phyloP scores from a whole-genome alignment of 306 rosid genomes.

The Crotalaria pallida region DNA sequence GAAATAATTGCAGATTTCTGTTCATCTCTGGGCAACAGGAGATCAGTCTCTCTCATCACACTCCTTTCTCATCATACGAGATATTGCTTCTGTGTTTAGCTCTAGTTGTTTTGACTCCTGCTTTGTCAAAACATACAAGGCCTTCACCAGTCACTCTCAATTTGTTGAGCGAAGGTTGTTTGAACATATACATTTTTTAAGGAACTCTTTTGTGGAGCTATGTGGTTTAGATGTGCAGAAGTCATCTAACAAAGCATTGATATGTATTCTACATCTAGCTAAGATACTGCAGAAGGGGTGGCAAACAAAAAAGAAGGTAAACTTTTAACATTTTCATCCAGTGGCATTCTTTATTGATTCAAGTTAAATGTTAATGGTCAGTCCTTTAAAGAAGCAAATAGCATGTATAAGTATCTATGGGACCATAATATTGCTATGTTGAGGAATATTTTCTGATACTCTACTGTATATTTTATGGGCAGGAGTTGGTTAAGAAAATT shows the following conservation, averaged over 20 bases:
- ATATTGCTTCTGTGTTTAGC: constrained; percentile 48
- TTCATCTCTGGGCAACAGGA: constrained; percentile 88
- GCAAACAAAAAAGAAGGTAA: constrained; percentile 66
- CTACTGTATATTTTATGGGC: constrained; percentile 27
- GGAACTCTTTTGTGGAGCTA: constrained; percentile 76
- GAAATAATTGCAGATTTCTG: constrained; percentile 60
- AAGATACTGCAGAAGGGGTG: constrained; percentile 67
- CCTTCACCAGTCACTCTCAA: constrained; percentile 62
- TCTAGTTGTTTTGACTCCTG: constrained; percentile 70
- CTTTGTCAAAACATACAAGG: constrained; percentile 65
- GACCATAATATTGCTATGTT: constrained; percentile 1
- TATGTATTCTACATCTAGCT: constrained; percentile 51
- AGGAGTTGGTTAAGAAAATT: constrained; percentile 80
- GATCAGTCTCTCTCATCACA: constrained; percentile 57
- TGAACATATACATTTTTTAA: constrained; percentile 53
- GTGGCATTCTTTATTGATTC: constrained; percentile 4
- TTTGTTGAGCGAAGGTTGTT: constrained; percentile 45
- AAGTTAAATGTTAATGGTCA: neutral
- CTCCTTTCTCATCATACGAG: constrained; percentile 63
- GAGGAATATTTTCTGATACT: constrained; percentile 20
- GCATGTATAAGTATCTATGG: neutral
- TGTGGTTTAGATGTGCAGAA: constrained; percentile 70
- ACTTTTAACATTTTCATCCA: constrained; percentile 3
- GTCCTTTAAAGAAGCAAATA: neutral
- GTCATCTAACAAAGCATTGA: constrained; percentile 58